Base-by-base conservation (phyloP, 352 stramenopile species). In the Pythium phragmitis region DNA sequence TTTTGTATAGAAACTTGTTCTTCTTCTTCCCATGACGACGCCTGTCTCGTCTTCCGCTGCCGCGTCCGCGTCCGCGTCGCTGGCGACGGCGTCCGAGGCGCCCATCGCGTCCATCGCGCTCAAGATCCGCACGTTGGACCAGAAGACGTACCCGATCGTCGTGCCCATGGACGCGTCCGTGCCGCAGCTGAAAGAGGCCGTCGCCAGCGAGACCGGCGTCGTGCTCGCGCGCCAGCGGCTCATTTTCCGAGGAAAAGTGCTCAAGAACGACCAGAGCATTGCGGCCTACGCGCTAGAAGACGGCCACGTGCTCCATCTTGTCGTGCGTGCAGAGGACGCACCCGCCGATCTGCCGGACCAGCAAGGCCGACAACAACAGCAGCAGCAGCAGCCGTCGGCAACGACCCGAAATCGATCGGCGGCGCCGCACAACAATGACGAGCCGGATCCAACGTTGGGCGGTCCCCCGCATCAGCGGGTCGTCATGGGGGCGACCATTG, bases 191-290 rank as follows among this genome's bases (percentile, higher is more conserved):
- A 95, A 95, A 60, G 78, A 87, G 56, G 61, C 75, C 33, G 77
- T 95, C 7, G 84, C 76, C 17, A 63, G 63, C 37, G 76, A 89
- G 53, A 96, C 87, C 7, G 87, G 87, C 52, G 74, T 96, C 33
- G 82, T 80, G 26, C 61, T 88, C 41, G 75, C 81, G 30, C 83
- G 87, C 3, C 87, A 96, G 71, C 68, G 87, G 42, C 81, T 96
- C 49, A 96, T 96, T 62, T 96, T 93, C 55, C 82, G 85, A 26
- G 87, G 87, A 30, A 85, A 88, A 62, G 87, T 96, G 56, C 82
- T 96, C 52, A 96, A 96, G 71, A 92, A 96, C 53, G 83, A 94
- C 64, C 78, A 92, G 69, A 69, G 63, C 48, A 76, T 96, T 56
- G 67, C 80, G 21, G 68, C 80, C 7, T 96, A 96, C 57, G 64